phyloP scores from a whole-genome alignment of 78 protist genomes.

The Cavenderia fasciculata region DNA sequence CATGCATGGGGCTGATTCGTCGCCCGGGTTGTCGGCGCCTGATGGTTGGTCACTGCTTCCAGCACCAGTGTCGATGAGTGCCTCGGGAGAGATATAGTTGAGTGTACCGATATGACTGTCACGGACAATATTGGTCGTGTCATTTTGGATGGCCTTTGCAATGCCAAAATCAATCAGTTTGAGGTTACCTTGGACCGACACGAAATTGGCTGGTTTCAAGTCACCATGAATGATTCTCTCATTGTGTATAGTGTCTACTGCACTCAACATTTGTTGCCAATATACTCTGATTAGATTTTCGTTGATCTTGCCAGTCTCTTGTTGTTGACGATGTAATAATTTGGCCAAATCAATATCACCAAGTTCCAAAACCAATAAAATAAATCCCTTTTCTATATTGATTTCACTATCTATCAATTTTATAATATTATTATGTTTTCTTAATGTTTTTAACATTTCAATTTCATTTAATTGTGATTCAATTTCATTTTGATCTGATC shows the following conservation, averaged over 20 bases:
- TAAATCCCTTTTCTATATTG: not conserved
- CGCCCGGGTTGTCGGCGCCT: not conserved
- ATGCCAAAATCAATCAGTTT: slow-evolving; percentile 99
- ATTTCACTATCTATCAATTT: slow-evolving; percentile 84
- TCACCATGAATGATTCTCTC: slow-evolving; percentile 95
- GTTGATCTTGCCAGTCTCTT: not conserved
- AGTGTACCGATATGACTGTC: slow-evolving; percentile 95
- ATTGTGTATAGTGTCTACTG: slow-evolving; percentile 92
- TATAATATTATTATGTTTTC: slow-evolving; percentile 54
- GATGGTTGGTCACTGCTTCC: not conserved
- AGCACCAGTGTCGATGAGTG: slow-evolving; percentile 79
- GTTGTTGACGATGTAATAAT: slow-evolving; percentile 24
- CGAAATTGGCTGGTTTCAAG: slow-evolving; percentile 98
- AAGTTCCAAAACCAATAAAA: slow-evolving; percentile 89
- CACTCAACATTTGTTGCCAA: slow-evolving; percentile 88
- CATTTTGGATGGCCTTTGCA: slow-evolving; percentile 89
- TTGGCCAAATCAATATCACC: slow-evolving; percentile 92
- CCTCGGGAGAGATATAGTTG: slow-evolving; percentile 98
- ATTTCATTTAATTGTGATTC: slow-evolving; percentile 89
- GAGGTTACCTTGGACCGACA: slow-evolving; percentile 91
- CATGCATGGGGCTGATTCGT: not conserved
- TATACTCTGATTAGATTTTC: slow-evolving; percentile 83
- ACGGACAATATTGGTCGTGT: slow-evolving; percentile 87
- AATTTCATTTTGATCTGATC: slow-evolving; percentile 50
- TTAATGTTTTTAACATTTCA: slow-evolving; percentile 77